Percentiles rank a stretch among this genome's conserved stretches.
These are phyloP conservation scores for Neophaeococcomyces mojaviensis DNA, from an alignment of 2,329 filamentous ascomycete genomes.

Conservation along the genomic window DNA sequence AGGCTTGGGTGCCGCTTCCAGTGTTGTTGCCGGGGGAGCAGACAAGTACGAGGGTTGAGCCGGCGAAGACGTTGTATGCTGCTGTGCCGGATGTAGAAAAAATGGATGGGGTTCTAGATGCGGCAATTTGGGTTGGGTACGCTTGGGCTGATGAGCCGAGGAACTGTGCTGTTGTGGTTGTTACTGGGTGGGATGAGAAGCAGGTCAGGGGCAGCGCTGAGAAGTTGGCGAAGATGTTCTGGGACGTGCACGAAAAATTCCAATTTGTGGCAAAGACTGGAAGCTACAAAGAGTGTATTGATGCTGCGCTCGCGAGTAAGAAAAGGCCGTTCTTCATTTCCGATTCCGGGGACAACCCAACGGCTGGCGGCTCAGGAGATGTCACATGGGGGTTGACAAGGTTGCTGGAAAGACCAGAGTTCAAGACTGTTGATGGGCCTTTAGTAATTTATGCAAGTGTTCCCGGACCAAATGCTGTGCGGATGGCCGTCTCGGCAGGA, in stretches of 20 bases:
- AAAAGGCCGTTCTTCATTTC: constrained; percentile 47
- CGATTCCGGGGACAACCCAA: constrained; percentile 50
- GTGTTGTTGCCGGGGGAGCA: constrained; percentile 49
- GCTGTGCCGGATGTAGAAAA: constrained; percentile 40
- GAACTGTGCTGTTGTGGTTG: constrained; percentile 44
- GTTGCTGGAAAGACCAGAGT: constrained; percentile 41
- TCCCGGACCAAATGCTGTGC: constrained; percentile 40
- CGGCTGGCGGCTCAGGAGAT: constrained; percentile 48
- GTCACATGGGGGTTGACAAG: constrained; percentile 45
- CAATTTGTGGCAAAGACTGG: constrained; percentile 48
- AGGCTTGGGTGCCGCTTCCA: constrained; percentile 48
- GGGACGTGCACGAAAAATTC: constrained; percentile 41
- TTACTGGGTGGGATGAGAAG: constrained; percentile 44
- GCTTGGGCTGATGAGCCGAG: constrained; percentile 50
- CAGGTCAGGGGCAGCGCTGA: constrained; percentile 36
- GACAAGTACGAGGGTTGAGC: constrained; percentile 48
- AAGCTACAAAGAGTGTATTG: constrained; percentile 41
- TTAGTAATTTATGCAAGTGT: constrained; percentile 48
- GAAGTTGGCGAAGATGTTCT: constrained; percentile 41
- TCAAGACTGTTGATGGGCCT: constrained; percentile 31
- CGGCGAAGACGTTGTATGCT: constrained; percentile 45
- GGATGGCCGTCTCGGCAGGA: constrained; percentile 37
- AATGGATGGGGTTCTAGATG: constrained; percentile 39
- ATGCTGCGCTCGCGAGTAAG: constrained; percentile 34
- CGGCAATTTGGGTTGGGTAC: constrained; percentile 50